Conservation (phyloP, 805 yeast species). For the Diddensiella transvaalensis region DNA sequence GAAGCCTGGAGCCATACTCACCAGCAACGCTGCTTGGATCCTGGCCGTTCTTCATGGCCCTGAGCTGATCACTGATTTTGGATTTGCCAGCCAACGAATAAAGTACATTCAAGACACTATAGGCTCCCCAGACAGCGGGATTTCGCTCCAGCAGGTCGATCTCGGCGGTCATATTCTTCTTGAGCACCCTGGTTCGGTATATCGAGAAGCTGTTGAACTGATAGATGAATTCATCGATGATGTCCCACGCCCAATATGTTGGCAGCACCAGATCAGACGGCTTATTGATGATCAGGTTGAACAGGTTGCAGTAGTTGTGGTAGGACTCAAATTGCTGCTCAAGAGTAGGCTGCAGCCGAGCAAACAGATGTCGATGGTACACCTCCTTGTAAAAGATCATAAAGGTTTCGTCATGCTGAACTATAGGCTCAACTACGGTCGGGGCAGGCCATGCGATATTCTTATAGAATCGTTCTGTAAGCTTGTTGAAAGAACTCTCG, state of each 20-base stretch:
- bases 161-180: slow-evolving; percentile 35
- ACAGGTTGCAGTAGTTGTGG: slow-evolving; percentile 47
- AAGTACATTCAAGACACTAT: slow-evolving; percentile 46
- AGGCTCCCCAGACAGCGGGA: slow-evolving; percentile 44
- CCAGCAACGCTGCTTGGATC: slow-evolving; percentile 38
- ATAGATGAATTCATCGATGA: slow-evolving; percentile 50
- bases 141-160: slow-evolving; percentile 38
- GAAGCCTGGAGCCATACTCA: slow-evolving; percentile 41
- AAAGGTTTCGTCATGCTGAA: slow-evolving; percentile 43
- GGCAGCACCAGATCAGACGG: slow-evolving; percentile 47
- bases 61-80: slow-evolving; percentile 39
- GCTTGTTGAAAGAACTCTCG: slow-evolving; percentile 43
- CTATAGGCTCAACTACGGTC: slow-evolving; percentile 41
- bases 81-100: slow-evolving; percentile 44
- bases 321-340: slow-evolving; percentile 46
- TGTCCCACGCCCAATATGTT: slow-evolving; percentile 50
- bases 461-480: slow-evolving; percentile 44
- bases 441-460: slow-evolving; percentile 47
- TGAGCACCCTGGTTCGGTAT: slow-evolving; percentile 38
- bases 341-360: slow-evolving; percentile 41
- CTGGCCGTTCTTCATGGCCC: slow-evolving; percentile 32
- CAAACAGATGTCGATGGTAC: slow-evolving; percentile 49
- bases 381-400: slow-evolving; percentile 46
- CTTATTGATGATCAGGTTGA: slow-evolving; percentile 44
- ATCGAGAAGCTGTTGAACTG: slow-evolving; percentile 46